Evolutionary conservation across 2,329 filamentous ascomycete genomes (phyloP), one percentile per base, ranked within the genome.

Genomic region (Verticillium zaregamsianum): DNA sequence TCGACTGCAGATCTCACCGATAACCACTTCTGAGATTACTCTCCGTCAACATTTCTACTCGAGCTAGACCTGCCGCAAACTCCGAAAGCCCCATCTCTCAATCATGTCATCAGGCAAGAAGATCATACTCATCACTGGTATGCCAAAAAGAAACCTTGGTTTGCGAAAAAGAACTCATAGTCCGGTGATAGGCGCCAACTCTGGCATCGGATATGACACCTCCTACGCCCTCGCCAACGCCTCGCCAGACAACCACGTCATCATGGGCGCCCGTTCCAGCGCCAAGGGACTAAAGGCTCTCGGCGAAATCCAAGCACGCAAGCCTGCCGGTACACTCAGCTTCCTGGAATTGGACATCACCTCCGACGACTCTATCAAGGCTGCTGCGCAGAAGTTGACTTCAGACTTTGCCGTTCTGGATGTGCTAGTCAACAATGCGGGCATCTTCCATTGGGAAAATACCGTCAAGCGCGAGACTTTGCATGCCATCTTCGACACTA

Each of bases 391-490:
- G 2, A 77, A 85, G 49, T 74, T 90, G 55, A 73, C 77, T 6
- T 70, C 76, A 56, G 78, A 80, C 61, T 79, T 82, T 65, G 73
- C 70, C 45, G 70, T 67, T 49, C 79, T 90, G 59, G 83, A 87
- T 64, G 80, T 89, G 52, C 76, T 88, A 15, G 76, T 85, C 74
- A 83, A 80, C 73, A 82, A 81, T 61, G 87, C 88, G 1, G 88
- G 87, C 5, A 82, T 89, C 54, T 73, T 79, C 5, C 78, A 84
- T 14, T 76, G 79, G 61, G 78, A 82, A 57, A 78, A 77, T 1
- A 68, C 74, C 59, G 77, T 82, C 65, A 77, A 85, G 0, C 87
- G 86, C 74, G 79, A 85, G 14, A 79, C 82, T 55, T 77, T 86
- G 65, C 78, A 78, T 23, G 70, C 72, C 9, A 75, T 72, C 1